Base-by-base conservation (phyloP, 208 protist species). In the Trypanosoma boissoni region DNA sequence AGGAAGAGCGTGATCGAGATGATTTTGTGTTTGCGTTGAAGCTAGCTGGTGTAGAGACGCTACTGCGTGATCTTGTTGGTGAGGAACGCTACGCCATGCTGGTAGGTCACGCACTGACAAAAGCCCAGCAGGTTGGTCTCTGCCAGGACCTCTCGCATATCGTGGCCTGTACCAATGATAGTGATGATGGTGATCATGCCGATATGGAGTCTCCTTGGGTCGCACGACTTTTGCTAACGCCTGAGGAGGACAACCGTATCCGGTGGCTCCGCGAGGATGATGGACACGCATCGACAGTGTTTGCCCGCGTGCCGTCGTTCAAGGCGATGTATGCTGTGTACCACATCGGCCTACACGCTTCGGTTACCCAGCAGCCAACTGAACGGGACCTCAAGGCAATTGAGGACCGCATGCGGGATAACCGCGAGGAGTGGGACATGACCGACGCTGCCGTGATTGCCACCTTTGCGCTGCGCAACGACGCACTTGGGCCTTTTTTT, bases 181-280 rank as follows among this genome's bases (percentile, higher is more conserved):
- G 4, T 37, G 32, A 44, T 3, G 43, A 0, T 16, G 42, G 28
- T 34, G 42, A 43, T 10, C 27, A n/a, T 6, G 32, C 37, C 21
- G 51, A 57, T 12, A 20, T 23, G 9, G 45, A 26, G 46, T 1
- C 20, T 21, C 20, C 44, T 3, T 86, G 68, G 57, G 58, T 74
- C 34, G 82, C 74, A 7, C 77, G 76, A 8, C 44, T 80, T 16
- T 58, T 93, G 31, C 71, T 93, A 20, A 80, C 67, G 21, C 64
- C 69, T 2, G 86, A 93, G 14, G 86, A 93, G 64, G 75, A 78
- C n/a, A 80, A 84, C 44, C 78, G 80, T 23, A 59, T 93, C 29
- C 74, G 75, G 43, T 93, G 86, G 83, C 53, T 93, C 28, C 62
- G 66, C 46, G 81, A 93, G 72, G 86, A 92, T 65, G 70, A 62